These are phyloP conservation scores for Orbilia blumenaviensis DNA, from an alignment of 2,329 filamentous ascomycete species.

Conservation along the genomic window DNA sequence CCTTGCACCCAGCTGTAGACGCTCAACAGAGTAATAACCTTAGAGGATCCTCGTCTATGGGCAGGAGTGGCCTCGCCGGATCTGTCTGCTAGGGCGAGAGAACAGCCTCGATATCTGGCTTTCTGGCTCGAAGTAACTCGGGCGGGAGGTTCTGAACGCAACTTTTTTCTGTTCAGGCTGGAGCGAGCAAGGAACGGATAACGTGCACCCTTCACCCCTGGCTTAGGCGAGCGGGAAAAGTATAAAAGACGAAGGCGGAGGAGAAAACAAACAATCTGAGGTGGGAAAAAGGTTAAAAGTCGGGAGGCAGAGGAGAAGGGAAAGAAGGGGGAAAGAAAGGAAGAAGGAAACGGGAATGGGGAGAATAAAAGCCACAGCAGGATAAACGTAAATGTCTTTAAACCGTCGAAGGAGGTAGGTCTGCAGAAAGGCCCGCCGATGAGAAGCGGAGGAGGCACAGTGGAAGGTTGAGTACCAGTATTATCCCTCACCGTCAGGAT, in stretches of 20 bases:
- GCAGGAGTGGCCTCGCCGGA: constrained; percentile 47
- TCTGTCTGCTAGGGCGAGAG: constrained; percentile 50
- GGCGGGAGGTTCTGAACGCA: constrained; percentile 50
- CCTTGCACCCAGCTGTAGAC: not conserved
- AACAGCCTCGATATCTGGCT: constrained; percentile 49
- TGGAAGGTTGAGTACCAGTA: constrained; percentile 44
- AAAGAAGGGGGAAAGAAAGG: constrained; percentile 8
- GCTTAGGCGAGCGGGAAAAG: constrained; percentile 42
- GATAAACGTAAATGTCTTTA: constrained; percentile 24
- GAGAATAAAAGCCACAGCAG: constrained; percentile 46
- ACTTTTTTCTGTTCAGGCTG: constrained; percentile 23
- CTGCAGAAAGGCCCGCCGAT: constrained; percentile 39
- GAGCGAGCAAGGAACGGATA: constrained; percentile 51
- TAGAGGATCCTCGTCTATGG: constrained; percentile 22
- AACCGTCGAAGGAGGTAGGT: constrained; percentile 47
- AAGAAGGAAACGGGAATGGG: constrained; percentile 22
- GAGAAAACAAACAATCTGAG: constrained; percentile 32
- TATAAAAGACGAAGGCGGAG: constrained; percentile 53
- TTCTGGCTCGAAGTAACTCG: constrained; percentile 53
- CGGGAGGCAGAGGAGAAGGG: constrained; percentile 4
- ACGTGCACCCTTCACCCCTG: constrained; percentile 51
- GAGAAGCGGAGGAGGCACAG: constrained; percentile 52
- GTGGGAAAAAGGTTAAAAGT: constrained; percentile 48
- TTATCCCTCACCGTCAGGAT: constrained; percentile 54
- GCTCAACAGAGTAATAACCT: constrained; percentile 29